Evolutionary conservation across 352 stramenopile genomes (phyloP), one percentile per base, ranked within the genome.

Genomic region (Phytophthora vignae): DNA sequence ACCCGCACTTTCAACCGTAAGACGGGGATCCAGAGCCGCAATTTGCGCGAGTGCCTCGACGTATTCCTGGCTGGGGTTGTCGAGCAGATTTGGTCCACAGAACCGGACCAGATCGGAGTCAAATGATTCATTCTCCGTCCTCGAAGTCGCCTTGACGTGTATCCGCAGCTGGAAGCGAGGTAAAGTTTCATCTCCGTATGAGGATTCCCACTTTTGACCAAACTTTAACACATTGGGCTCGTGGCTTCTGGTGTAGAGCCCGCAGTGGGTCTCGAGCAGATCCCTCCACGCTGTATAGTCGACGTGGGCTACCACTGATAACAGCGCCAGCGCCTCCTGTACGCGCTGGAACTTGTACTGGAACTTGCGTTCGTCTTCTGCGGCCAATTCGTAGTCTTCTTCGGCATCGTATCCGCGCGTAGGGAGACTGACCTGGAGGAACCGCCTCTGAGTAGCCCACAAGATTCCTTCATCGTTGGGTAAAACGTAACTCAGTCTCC

Each of bases 281-380:
- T 65, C 49, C 48, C 27, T 56, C 44, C 27, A 57, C 8, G 27
- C 46, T 1, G 10, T 33, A 15, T 44, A 50, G 36, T 65, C 59
- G 17, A 52, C 44, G n/a, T 67, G 33, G 2, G 49, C 60, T 21
- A 67, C 60, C 12, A 33, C 60, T 15, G 48, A 12, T 11, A 67
- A 15, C 15, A 55, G 21, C 2, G 49, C 49, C 49, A 67, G 31
- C 2, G 29, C 59, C 29, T 57, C 59, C 11, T n/a, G 17, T 7
- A 54, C 59, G 5, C 19, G 29, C 15, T 22, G n/a, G 25, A 66
- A 58, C 36, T 66, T 5, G 0, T 6, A 19, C 31, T 66, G 17
- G 17, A 66, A 50, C 4, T 33, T 31, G 1, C 1, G 1, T 53
- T 66, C 60, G 2, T 40, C 33, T 25, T 9, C 42, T 50, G 42